Evolutionary conservation across 2,329 filamentous ascomycete species (phyloP).

Genomic region (Nigrospora osmanthi): DNA sequence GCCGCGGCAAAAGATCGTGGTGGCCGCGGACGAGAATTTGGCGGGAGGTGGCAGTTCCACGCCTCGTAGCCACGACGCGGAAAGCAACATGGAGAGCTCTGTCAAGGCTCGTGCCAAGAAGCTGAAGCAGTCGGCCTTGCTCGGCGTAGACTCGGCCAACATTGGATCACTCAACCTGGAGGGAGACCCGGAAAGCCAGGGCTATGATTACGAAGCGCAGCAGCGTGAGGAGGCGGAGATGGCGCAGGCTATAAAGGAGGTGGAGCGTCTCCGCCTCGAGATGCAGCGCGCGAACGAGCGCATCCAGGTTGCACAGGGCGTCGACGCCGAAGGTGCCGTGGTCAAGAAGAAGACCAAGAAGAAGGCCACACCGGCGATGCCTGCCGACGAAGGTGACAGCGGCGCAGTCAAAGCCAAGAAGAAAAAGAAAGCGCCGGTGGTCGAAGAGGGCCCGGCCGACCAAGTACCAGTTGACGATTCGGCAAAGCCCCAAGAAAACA

Average conservation of each 20-base stretch:
- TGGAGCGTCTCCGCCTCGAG: conserved; percentile 77
- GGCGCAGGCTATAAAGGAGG: conserved; percentile 78
- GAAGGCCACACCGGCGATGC: conserved; percentile 29
- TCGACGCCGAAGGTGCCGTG: conserved; percentile 55
- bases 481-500: not conserved
- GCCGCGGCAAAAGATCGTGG: conserved; percentile 53
- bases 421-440: conserved; percentile 36
- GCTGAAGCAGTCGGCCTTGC: conserved; percentile 53
- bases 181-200: conserved; percentile 28
- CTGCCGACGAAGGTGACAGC: conserved; percentile 9
- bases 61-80: conserved; percentile 44
- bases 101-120: conserved; percentile 42
- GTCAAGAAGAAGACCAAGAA: conserved; percentile 62
- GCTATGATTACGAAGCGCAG: conserved; percentile 55
- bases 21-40: conserved; percentile 69
- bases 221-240: conserved; percentile 81
- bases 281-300: conserved; percentile 80
- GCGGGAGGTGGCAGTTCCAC: conserved; percentile 41
- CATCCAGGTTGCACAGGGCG: conserved; percentile 63
- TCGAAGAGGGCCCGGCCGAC: conserved; percentile 12
- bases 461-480: conserved; percentile 14
- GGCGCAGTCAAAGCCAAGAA: conserved; percentile 31
- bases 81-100: conserved; percentile 39
- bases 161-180: conserved; percentile 67
- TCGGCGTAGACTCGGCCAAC: conserved; percentile 82